Conservation (phyloP, 768 basidiomycete genomes). For the Auricularia cornea region DNA sequence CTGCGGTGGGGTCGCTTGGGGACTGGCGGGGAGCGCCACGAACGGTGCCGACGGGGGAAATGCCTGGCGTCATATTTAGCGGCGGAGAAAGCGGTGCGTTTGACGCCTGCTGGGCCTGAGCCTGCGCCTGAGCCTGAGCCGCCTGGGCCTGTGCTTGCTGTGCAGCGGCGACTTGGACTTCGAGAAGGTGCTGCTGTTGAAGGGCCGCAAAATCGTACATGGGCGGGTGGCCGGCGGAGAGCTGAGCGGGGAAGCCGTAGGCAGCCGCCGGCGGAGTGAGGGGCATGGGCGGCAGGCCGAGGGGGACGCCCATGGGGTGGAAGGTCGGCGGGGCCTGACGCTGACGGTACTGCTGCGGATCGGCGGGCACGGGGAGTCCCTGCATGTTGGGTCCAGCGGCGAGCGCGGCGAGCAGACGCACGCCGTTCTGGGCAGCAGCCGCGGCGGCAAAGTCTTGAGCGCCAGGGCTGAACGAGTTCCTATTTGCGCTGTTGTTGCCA, state of each 20-base stretch:
- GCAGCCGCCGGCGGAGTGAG: background rate
- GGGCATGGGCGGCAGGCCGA: background rate
- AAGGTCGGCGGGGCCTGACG: background rate
- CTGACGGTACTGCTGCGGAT: background rate
- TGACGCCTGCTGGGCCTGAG: background rate
- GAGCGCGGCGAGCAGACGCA: background rate
- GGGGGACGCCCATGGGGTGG: background rate
- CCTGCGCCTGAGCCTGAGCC: background rate
- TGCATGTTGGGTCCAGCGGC: background rate
- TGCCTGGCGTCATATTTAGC: background rate
- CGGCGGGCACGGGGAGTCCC: background rate
- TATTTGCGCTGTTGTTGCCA: background rate
- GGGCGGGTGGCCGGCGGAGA: background rate
- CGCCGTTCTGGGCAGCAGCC: background rate
- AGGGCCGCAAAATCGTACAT: background rate
- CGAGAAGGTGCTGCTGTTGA: background rate
- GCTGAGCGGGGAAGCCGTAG: background rate
- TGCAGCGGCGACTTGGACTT: background rate
- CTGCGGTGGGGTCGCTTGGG: background rate
- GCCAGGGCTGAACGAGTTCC: background rate
- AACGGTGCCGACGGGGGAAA: background rate
- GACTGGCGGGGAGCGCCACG: background rate
- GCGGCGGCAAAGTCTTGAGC: background rate
- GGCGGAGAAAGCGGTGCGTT: conserved; percentile 2
- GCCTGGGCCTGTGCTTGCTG: background rate